These are phyloP conservation scores for Populus hybrid DNA, from an alignment of 441 rosid genomes.

Conservation along the genomic window DNA sequence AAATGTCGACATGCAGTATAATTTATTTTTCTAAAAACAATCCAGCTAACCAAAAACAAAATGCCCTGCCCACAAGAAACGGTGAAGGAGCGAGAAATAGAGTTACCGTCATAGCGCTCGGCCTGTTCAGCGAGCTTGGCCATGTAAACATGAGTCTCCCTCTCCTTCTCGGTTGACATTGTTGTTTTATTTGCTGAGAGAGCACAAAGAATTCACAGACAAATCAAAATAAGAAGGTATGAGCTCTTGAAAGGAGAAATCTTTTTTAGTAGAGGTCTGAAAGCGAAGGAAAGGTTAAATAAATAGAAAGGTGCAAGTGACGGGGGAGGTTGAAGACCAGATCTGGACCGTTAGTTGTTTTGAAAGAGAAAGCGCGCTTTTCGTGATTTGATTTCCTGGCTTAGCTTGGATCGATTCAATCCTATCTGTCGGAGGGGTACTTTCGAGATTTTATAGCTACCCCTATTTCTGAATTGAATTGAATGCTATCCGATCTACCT, in stretches of 20 bases:
- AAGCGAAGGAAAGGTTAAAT: constrained; percentile 6
- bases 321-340: constrained; percentile 32
- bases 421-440: background rate
- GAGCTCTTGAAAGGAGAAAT: background rate
- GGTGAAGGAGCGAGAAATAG: background rate
- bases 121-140: constrained; percentile 55
- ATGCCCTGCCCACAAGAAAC: background rate
- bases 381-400: constrained; percentile 17
- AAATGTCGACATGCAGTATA: background rate
- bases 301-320: background rate
- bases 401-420: constrained; percentile 3
- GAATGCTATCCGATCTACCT: background rate
- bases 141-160: constrained; percentile 83
- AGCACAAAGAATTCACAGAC: no score
- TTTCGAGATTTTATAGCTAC: background rate
- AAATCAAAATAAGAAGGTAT: background rate
- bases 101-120: constrained; percentile 70
- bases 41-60: background rate
- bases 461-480: background rate
- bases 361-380: constrained; percentile 29
- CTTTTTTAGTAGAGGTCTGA: background rate
- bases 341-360: constrained; percentile 49
- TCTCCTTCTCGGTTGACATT: constrained; percentile 79
- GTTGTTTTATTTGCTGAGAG: constrained; percentile 5
- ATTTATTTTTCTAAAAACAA: no score